Percentiles rank a stretch among this genome's conserved stretches.
phyloP scores from a whole-genome alignment of 192 early-diverging fungal species.

The Entophlyctis luteolus region DNA sequence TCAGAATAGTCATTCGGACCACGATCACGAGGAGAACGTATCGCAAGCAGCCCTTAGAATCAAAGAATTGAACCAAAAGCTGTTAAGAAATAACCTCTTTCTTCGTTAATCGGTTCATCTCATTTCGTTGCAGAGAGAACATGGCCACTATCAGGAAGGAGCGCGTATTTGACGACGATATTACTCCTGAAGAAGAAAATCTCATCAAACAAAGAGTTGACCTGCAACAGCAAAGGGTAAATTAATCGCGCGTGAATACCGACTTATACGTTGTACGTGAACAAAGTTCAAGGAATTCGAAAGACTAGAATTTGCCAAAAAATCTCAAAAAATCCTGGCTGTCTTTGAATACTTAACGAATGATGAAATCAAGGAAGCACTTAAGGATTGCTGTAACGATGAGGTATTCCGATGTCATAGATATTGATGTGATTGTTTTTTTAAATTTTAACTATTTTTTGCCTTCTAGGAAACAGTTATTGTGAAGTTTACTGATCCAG shows the following conservation, averaged over 20 bases:
- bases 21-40: too few relatives aligned
- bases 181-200: conserved; percentile 83
- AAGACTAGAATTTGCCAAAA: conserved; percentile 72
- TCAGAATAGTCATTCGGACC: too few relatives aligned
- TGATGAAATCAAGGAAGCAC: conserved; percentile 82
- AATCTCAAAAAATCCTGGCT: conserved; percentile 69
- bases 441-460: not conserved
- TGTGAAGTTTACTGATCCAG: conserved; percentile 72
- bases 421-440: not conserved
- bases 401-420: conserved; percentile 53
- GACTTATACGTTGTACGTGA: not conserved
- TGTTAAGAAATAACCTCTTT: not conserved
- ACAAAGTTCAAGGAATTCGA: conserved; percentile 79
- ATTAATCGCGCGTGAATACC: not conserved
- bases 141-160: conserved; percentile 59
- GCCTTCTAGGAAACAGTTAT: conserved; percentile 56
- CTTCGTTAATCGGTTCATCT: not conserved
- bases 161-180: conserved; percentile 80
- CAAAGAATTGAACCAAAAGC: not conserved
- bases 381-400: conserved; percentile 74
- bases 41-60: not conserved
- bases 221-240: conserved; percentile 76
- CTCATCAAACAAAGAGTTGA: conserved; percentile 89
- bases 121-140: conserved; percentile 25
- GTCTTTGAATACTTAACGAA: conserved; percentile 73